Base-by-base conservation (phyloP, 257 asterid species). In the Phtheirospermum japonicum region DNA sequence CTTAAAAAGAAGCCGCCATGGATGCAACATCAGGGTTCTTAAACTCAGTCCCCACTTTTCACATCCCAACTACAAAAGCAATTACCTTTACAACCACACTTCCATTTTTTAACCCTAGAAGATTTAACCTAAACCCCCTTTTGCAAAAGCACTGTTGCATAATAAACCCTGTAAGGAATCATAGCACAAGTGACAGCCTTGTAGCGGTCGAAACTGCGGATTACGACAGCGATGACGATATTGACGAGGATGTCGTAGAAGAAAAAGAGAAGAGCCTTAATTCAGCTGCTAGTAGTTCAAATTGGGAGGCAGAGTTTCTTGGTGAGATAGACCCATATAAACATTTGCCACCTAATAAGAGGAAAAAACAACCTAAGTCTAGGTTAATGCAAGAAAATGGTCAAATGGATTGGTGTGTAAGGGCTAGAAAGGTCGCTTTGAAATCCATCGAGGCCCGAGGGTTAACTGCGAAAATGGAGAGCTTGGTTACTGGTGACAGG, bases 391-490 rank as follows among this genome's bases (percentile, higher is more conserved):
- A 48, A 66, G 84, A 79, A 53, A 73, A 56, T 10, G 84, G 76
- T 66, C 60, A 65, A 20, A 89, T 83, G 97, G 95, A 85, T 19
- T 89, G 99, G 99, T 92, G 99, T 73, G 85, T 86, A 49, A 85
- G 86, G 83, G 99, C 97, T 65, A 73, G 99, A 76, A 92, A 85
- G 73, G 76, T 80, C 57, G 99, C 97, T 59, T 77, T 92, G 70
- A 85, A 83, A 76, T 89, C 96, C 32, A 92, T 92, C 65, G 96
- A 85, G 76, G 85, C 88, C 16, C 72, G 99, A 67, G 97, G 96
- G 33, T 76, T 92, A 74, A 77, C 82, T 9, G 67, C 73, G 32
- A 85, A 66, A 26, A 75, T 83, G 76, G 85, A 86, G 77, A 79
- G 63, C 46, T 31, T 85, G 73, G 86, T 85, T 37, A 61, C 61